Evolutionary conservation across 2,329 filamentous ascomycete genomes (phyloP).

Genomic region (Fonsecaea pedrosoi): DNA sequence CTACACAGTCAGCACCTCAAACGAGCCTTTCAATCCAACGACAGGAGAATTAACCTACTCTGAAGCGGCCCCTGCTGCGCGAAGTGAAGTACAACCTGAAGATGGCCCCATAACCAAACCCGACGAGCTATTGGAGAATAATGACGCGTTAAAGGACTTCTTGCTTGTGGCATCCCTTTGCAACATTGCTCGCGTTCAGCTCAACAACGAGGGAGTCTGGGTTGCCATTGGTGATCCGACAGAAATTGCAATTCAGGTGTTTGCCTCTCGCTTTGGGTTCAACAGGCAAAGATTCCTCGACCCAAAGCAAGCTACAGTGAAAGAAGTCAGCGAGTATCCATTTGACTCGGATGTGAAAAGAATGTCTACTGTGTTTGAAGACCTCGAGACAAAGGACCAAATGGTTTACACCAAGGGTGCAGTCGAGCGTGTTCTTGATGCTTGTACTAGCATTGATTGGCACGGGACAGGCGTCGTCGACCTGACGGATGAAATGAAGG

Average conservation of each 20-base stretch:
- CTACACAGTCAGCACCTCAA: constrained; percentile 63
- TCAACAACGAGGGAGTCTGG: constrained; percentile 63
- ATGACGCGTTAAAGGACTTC: constrained; percentile 60
- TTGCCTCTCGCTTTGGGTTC: constrained; percentile 72
- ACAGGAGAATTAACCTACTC: constrained; percentile 55
- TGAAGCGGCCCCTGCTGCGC: background rate
- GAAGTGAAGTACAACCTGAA: constrained; percentile 41
- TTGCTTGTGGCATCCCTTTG: constrained; percentile 69
- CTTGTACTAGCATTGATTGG: constrained; percentile 62
- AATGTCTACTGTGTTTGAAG: constrained; percentile 73
- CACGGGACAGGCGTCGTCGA: constrained; percentile 54
- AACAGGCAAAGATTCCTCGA: constrained; percentile 61
- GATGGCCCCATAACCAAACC: constrained; percentile 34
- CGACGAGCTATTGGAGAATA: constrained; percentile 47
- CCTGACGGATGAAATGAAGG: constrained; percentile 61
- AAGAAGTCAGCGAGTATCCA: constrained; percentile 70
- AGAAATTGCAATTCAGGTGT: constrained; percentile 77
- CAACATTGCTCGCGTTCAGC: constrained; percentile 68
- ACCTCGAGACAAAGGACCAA: constrained; percentile 37
- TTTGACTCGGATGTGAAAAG: constrained; percentile 78
- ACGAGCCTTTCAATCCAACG: constrained; percentile 64
- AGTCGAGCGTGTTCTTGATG: constrained; percentile 71
- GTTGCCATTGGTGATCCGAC: constrained; percentile 71
- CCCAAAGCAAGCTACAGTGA: constrained; percentile 61
- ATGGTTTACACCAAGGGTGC: constrained; percentile 59